These are phyloP conservation scores for Elsinoe perseae DNA, from an alignment of 2,329 filamentous ascomycete genomes.

Conservation along the genomic window DNA sequence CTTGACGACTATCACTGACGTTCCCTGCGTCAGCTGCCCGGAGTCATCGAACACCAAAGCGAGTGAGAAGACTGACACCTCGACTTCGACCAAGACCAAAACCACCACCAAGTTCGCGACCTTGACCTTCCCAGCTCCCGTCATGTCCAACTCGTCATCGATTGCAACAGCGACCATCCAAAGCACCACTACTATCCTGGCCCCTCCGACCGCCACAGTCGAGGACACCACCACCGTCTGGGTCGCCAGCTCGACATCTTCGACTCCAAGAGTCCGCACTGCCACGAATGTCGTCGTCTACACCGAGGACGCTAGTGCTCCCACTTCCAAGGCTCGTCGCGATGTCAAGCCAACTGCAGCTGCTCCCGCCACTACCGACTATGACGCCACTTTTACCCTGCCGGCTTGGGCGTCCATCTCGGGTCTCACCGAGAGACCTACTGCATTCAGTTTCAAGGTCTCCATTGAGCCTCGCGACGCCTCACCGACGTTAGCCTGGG, in stretches of 20 bases:
- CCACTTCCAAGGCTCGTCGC: not conserved
- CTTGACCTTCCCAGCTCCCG: not conserved
- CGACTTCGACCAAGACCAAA: not conserved
- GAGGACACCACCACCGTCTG: constrained; percentile 12
- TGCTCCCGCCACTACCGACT: not conserved
- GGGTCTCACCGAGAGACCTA: no score
- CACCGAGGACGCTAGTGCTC: not conserved
- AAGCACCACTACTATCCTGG: not conserved
- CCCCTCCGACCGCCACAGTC: not conserved
- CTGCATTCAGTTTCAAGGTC: not conserved
- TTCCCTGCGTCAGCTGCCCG: not conserved
- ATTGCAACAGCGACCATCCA: not conserved
- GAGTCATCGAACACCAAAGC: no score
- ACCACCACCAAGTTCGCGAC: not conserved
- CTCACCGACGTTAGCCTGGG: not conserved
- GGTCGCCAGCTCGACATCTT: not conserved
- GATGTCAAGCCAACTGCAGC: not conserved
- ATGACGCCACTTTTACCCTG: not conserved
- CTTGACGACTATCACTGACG: not conserved
- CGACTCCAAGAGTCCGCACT: not conserved
- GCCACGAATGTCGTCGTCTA: not conserved
- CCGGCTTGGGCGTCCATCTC: no score
- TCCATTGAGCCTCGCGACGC: not conserved
- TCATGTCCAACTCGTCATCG: not conserved
- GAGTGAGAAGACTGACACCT: no score